Base-by-base conservation (phyloP, 2,329 filamentous ascomycete species). In the Sclerotiophoma versabilis region DNA sequence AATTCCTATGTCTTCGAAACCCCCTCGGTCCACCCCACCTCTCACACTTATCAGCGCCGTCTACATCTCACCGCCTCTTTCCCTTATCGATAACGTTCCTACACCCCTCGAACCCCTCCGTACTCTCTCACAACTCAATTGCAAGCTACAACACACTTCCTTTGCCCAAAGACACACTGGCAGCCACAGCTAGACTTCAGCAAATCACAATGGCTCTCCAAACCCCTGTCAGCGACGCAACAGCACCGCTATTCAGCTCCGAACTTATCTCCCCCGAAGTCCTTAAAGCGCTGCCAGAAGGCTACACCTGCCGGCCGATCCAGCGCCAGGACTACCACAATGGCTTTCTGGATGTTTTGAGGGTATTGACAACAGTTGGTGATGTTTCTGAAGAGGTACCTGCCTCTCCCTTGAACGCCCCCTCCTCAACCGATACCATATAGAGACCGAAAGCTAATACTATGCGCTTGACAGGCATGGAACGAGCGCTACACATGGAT, bases 361-460 rank as follows among this genome's bases (percentile, higher is more conserved):
- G 92, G 38, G 92, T 97, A 30, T 82, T 99, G 68, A 98, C 95
- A 2, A 95, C 91, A 7, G 93, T 98, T 20, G 95, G 95, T 60
- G 92, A 97, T 57, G 88, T 97, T 64, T 84, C 82, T 41, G 84
- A 90, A 73, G 84, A 86, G 55, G 83, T 86, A 64, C 30, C 23
- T 25, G 1, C 9, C 14, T 11, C 4, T 23, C 23, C 22, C 14
- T 17, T 17, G 17, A 15, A 5, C 22, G 9, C 32, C n/a, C n/a
- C 6, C 4, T 15, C 3, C 12, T 6, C 30, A 14, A 15, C 30
- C 12, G 6, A 8, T 6, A 7, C 8, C 15, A 10, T 15, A 19
- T 5, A 23, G 17, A 44, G 17, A 4, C 5, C 29, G 26, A 29
- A 20, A 14, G 47, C 50, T 57, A 33, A 57, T 38, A 27, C 22